Conservation (phyloP, 2,329 filamentous ascomycete species). For the Colletotrichum cordylinicola region DNA sequence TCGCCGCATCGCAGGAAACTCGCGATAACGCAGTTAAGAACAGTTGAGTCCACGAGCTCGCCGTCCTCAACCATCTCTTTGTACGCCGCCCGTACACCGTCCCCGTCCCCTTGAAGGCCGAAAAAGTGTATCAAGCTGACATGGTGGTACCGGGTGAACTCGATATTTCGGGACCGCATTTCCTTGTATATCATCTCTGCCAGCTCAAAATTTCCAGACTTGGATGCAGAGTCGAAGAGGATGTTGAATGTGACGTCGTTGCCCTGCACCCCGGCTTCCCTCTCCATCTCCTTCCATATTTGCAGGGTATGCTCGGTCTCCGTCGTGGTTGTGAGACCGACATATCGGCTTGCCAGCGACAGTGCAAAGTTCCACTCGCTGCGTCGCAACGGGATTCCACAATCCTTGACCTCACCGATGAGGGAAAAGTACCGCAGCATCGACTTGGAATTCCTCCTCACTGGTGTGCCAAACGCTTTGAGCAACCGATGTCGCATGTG, state of each 20-base stretch:
- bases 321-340: slow-evolving; percentile 59
- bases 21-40: slow-evolving; percentile 85
- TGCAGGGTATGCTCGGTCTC: slow-evolving; percentile 74
- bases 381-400: slow-evolving; percentile 70
- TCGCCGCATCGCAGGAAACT: slow-evolving; percentile 81
- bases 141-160: slow-evolving; percentile 80
- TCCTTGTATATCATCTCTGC: slow-evolving; percentile 87
- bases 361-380: slow-evolving; percentile 87
- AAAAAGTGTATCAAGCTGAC: slow-evolving; percentile 85
- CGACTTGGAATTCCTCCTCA: slow-evolving; percentile 59
- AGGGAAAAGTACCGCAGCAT: slow-evolving; percentile 87
- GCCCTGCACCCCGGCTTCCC: slow-evolving; percentile 65
- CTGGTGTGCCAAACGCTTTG: slow-evolving; percentile 69
- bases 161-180: slow-evolving; percentile 73
- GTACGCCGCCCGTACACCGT: slow-evolving; percentile 79
- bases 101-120: slow-evolving; percentile 75
- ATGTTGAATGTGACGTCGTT: slow-evolving; percentile 91
- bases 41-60: slow-evolving; percentile 86
- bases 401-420: slow-evolving; percentile 80
- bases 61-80: slow-evolving; percentile 82
- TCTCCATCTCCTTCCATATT: slow-evolving; percentile 92
- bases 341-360: slow-evolving; percentile 77
- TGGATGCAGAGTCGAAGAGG: slow-evolving; percentile 86
- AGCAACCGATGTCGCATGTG: slow-evolving; percentile 68
- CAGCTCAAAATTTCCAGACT: slow-evolving; percentile 81